Evolutionary conservation across 345 rosid species (phyloP), one percentile per base, ranked within the genome.

Genomic region (Moricandia arvensis): DNA sequence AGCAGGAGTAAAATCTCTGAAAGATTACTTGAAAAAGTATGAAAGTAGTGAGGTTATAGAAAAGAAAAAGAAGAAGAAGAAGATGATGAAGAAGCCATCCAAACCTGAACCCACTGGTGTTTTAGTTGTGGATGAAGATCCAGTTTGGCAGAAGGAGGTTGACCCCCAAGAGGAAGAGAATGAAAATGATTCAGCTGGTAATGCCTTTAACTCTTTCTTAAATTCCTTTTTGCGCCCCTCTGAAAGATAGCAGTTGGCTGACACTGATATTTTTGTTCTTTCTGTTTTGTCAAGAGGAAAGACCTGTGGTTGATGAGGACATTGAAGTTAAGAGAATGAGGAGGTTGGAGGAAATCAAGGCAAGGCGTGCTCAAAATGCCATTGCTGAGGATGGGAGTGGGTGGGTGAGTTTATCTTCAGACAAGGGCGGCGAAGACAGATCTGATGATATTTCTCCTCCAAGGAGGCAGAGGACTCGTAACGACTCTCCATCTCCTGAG

Each of bases 381-480:
- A 85, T 92, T 41, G 89, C 98, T 15, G 98, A 95, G 80, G 98
- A 95, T 83, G 98, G 99, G 13, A 95, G 97, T 43, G 97, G 99
- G 7, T 92, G 98, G 99, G 85, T 90, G 68, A 73, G 91, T 4
- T 79, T 95, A 27, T 74, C 97, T 79, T 51, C 82, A 63, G 63
- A 74, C n/a, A 69, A 0, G 17, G 65, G 72, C 0, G 61, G 75
- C 63, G 57, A 38, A 7, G 8, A n/a, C 29, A 62, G 41, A 64
- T 80, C 90, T 66, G 91, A 87, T 66, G 91, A 89, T 80, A 78
- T 81, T 55, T 92, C 93, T 30, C 93, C 99, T 10, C 93, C 91
- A 10, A 84, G 74, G 60, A 82, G 81, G 63, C 80, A 35, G 34
- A 83, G 87, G 75, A 49, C 82, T 55, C 82, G 83, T 31, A 83